phyloP scores from a whole-genome alignment of 768 basidiomycete species.

The Termitomyces sp. region DNA sequence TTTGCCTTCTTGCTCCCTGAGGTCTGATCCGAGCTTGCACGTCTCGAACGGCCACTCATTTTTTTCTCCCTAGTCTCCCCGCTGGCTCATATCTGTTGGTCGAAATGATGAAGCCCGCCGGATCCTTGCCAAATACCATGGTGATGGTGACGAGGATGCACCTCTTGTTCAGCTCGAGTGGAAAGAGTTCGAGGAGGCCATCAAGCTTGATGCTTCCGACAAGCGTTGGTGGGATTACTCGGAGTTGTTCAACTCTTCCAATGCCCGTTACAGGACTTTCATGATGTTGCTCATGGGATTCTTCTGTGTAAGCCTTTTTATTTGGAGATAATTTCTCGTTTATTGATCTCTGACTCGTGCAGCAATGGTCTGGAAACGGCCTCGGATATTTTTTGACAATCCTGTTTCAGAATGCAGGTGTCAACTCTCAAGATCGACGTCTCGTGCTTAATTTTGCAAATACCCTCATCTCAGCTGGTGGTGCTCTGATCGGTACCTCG shows the following conservation, averaged over 20 bases:
- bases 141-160: constrained; percentile 45
- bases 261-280: constrained; percentile 42
- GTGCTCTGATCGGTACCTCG: constrained; percentile 38
- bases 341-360: neutral
- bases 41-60: neutral
- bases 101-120: constrained; percentile 44
- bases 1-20: constrained; percentile 36
- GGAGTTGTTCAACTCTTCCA: constrained; percentile 44
- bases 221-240: constrained; percentile 60
- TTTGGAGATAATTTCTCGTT: too few species aligned
- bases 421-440: constrained; percentile 34
- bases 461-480: constrained; percentile 36
- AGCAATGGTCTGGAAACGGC: constrained; percentile 57
- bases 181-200: constrained; percentile 49
- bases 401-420: constrained; percentile 36
- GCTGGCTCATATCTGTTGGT: constrained; percentile 51
- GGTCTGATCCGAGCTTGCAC: constrained; percentile 17
- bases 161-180: constrained; percentile 50
- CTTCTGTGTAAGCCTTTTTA: constrained; percentile 35
- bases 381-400: constrained; percentile 47
- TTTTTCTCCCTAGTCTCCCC: constrained; percentile 38
- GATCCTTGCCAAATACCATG: constrained; percentile 52
- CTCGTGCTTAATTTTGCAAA: constrained; percentile 42
- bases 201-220: constrained; percentile 48
- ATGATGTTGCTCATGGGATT: constrained; percentile 53